phyloP scores from a whole-genome alignment of 768 basidiomycete species.

The Tricholomella constricta region DNA sequence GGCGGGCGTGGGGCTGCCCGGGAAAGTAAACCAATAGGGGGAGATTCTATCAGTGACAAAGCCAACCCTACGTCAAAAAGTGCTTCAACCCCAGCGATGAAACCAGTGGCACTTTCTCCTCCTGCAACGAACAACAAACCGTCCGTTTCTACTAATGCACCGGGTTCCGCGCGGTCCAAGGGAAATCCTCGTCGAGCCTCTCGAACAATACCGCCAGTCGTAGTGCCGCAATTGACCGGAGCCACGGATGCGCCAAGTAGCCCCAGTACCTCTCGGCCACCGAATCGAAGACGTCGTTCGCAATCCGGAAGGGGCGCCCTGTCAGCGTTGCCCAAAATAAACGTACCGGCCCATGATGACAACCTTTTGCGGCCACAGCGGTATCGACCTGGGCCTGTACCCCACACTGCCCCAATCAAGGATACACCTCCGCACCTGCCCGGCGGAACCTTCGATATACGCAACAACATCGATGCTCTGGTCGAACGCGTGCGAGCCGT shows the following conservation, averaged over 20 bases:
- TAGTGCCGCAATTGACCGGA: constrained; percentile 23
- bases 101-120: constrained; percentile 18
- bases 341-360: constrained; percentile 35
- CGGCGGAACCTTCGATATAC: constrained; percentile 44
- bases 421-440: constrained; percentile 63
- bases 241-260: constrained; percentile 17
- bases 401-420: constrained; percentile 47
- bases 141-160: constrained; percentile 21
- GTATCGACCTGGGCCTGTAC: constrained; percentile 28
- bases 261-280: constrained; percentile 38
- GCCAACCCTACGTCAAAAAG: constrained; percentile 17
- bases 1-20: constrained; percentile 32
- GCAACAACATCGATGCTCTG: constrained; percentile 70
- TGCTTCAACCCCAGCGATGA: constrained; percentile 17
- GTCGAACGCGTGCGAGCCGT: constrained; percentile 76
- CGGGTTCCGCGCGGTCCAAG: constrained; percentile 27
- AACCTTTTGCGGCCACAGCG: constrained; percentile 34
- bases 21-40: constrained; percentile 22
- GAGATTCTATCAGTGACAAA: constrained; percentile 21
- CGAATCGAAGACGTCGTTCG: constrained; percentile 53
- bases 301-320: constrained; percentile 35
- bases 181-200: constrained; percentile 36
- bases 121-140: constrained; percentile 22
- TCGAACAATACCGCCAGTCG: constrained; percentile 30
- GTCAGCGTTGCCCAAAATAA: constrained; percentile 31